phyloP scores from a whole-genome alignment of 495 filamentous ascomycete species.

The Glarea lozoyensis region DNA sequence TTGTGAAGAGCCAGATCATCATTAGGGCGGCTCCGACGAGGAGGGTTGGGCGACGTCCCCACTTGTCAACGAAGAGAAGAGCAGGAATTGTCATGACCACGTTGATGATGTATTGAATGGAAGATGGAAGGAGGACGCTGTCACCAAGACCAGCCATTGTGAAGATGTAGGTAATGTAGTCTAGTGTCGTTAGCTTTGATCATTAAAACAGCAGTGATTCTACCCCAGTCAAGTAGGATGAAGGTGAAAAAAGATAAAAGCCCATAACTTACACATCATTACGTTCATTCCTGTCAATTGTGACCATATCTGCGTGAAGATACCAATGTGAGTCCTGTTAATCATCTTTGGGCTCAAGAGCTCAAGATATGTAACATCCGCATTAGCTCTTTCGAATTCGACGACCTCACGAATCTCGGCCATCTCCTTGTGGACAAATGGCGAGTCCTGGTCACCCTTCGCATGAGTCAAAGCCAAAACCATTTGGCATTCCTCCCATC shows the following conservation, averaged over 20 bases:
- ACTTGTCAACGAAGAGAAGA: constrained; percentile 46
- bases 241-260: too few species aligned
- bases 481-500: constrained; percentile 58
- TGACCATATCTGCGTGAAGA: constrained; percentile 79
- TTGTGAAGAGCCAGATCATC: constrained; percentile 59
- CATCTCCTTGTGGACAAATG: constrained; percentile 57
- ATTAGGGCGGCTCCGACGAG: constrained; percentile 57
- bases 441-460: constrained; percentile 50
- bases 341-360: constrained; percentile 64
- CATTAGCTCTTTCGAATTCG: constrained; percentile 55
- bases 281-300: constrained; percentile 82
- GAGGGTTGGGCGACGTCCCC: constrained; percentile 55
- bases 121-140: constrained; percentile 55
- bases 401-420: constrained; percentile 60
- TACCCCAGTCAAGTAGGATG: too few species aligned
- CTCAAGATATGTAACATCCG: constrained; percentile 58
- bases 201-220: too few species aligned
- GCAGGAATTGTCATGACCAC: constrained; percentile 48
- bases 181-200: too few species aligned
- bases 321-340: constrained; percentile 63
- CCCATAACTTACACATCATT: constrained; percentile 70
- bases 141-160: constrained; percentile 58
- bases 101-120: constrained; percentile 70
- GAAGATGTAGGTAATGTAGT: constrained; percentile 55
- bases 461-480: constrained; percentile 62